Percentiles rank a stretch among this genome's conserved stretches.
Evolutionary conservation across 2,329 filamentous ascomycete species (phyloP).

Genomic region (Akanthomyces uredinophilus): DNA sequence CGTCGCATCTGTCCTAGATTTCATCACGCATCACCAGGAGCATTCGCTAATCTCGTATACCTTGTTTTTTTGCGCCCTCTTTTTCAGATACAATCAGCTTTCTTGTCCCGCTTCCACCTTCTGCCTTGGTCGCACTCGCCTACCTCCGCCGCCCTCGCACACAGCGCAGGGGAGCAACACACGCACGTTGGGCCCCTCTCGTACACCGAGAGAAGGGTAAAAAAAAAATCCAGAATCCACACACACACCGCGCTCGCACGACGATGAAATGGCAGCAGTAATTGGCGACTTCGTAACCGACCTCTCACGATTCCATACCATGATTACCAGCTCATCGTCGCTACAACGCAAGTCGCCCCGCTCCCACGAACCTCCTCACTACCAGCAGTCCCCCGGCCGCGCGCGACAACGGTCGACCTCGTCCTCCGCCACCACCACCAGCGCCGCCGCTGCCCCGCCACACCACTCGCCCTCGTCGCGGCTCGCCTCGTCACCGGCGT

Average conservation of each 20-base stretch:
- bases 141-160: neutral
- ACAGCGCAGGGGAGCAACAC: slow-evolving; percentile 14
- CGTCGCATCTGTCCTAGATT: slow-evolving; percentile 1
- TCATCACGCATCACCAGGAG: neutral
- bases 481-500: slow-evolving; percentile 17
- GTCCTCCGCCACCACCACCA: slow-evolving; percentile 3
- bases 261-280: slow-evolving; percentile 57
- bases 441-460: neutral
- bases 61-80: neutral
- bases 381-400: slow-evolving; percentile 26
- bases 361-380: slow-evolving; percentile 31
- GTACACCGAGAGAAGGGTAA: slow-evolving; percentile 1
- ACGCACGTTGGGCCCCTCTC: neutral
- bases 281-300: slow-evolving; percentile 70
- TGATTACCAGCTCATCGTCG: slow-evolving; percentile 50
- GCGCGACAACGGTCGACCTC: slow-evolving; percentile 19
- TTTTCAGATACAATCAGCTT: neutral
- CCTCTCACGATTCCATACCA: slow-evolving; percentile 64
- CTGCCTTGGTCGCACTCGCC: neutral
- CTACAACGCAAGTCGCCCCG: slow-evolving; percentile 41
- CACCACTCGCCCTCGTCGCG: slow-evolving; percentile 13
- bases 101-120: neutral
- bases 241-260: slow-evolving; percentile 10
- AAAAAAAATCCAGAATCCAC: slow-evolving; percentile 1
- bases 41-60: slow-evolving; percentile 3